phyloP scores from a whole-genome alignment of 106 monocot species.

The Allium cepa region DNA sequence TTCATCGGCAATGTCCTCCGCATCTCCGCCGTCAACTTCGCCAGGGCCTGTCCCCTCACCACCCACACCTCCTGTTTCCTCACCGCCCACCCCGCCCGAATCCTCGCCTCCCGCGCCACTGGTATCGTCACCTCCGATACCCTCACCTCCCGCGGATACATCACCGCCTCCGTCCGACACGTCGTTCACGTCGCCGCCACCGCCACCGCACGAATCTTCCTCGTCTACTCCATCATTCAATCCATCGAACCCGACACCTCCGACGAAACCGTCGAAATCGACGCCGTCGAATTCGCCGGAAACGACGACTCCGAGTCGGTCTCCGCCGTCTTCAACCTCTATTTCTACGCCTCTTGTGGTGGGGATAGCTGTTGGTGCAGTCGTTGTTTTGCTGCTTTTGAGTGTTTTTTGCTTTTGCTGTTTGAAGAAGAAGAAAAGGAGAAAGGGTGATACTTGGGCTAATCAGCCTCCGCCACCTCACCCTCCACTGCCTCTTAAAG shows the following conservation, averaged over 20 bases:
- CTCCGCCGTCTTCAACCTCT: slow-evolving; percentile 18
- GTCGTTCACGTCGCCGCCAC: not conserved
- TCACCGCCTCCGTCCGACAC: slow-evolving; percentile 2
- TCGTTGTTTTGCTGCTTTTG: slow-evolving; percentile 21
- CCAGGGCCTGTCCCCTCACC: not conserved
- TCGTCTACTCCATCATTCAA: not conserved
- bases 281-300: slow-evolving; percentile 1
- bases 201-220: not conserved
- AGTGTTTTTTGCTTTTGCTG: slow-evolving; percentile 21
- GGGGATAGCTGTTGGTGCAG: slow-evolving; percentile 37
- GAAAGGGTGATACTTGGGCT: slow-evolving; percentile 3
- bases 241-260: slow-evolving; percentile 1
- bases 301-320: not conserved
- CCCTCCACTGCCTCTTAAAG: slow-evolving; percentile 24
- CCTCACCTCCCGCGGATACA: slow-evolving; percentile 2
- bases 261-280: not conserved
- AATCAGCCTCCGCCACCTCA: slow-evolving; percentile 20
- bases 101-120: not conserved
- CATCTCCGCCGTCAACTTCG: slow-evolving; percentile 1
- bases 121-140: not conserved
- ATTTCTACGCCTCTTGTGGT: slow-evolving; percentile 25
- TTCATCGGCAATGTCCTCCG: not conserved
- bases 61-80: not conserved
- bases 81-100: not conserved
- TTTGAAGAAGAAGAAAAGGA: slow-evolving; percentile 24